Evolutionary conservation across 2,329 filamentous ascomycete genomes (phyloP).

Genomic region (Aspergillus sp.): DNA sequence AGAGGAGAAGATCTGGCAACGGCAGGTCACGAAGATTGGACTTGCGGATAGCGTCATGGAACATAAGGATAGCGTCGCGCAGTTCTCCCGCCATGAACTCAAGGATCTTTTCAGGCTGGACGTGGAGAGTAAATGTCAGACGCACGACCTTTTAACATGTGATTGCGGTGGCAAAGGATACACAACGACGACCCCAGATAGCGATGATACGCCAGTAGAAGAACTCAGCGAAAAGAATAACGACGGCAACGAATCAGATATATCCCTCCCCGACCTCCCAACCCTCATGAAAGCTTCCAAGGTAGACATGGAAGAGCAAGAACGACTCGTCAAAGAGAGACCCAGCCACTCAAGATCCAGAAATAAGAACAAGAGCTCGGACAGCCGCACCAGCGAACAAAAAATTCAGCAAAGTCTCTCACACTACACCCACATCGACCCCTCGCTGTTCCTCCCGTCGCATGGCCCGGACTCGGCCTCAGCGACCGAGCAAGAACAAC

Average conservation of each 20-base stretch:
- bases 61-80: constrained; percentile 57
- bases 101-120: constrained; percentile 67
- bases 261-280: constrained; percentile 27
- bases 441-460: constrained; percentile 27
- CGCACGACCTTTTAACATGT: constrained; percentile 67
- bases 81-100: constrained; percentile 66
- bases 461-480: background rate
- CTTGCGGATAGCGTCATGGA: constrained; percentile 72
- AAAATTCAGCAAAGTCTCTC: constrained; percentile 45
- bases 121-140: constrained; percentile 61
- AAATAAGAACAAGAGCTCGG: background rate
- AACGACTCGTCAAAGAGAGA: constrained; percentile 23
- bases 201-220: background rate
- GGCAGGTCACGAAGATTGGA: constrained; percentile 69
- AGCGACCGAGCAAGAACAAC: constrained; percentile 7
- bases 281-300: constrained; percentile 43
- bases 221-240: constrained; percentile 1
- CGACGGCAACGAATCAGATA: constrained; percentile 23
- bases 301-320: constrained; percentile 37
- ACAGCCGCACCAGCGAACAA: constrained; percentile 21
- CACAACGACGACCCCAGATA: constrained; percentile 10
- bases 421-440: constrained; percentile 46
- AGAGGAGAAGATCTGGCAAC: constrained; percentile 74
- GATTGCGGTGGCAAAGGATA: constrained; percentile 58
- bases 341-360: background rate